These are phyloP conservation scores for Trichophyton schoenleinii DNA, from an alignment of 2,329 filamentous ascomycete genomes.

Conservation along the genomic window DNA sequence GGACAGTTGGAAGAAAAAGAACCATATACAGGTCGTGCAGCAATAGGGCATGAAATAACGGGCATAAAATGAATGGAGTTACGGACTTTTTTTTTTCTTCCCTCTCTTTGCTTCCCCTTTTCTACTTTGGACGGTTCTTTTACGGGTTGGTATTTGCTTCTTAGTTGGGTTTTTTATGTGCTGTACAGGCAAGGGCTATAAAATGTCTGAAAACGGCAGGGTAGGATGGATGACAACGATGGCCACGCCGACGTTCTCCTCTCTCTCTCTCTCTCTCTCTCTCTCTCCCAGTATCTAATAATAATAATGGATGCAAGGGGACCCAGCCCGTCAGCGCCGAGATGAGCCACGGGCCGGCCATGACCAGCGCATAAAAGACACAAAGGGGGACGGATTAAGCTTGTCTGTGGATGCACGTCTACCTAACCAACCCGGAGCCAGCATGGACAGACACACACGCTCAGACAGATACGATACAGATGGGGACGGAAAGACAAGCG, in stretches of 20 bases:
- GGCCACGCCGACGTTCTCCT: too few species aligned
- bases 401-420: neutral
- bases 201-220: too few species aligned
- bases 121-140: neutral
- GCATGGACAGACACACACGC: too few species aligned
- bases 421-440: neutral
- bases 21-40: conserved; percentile 30
- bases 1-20: conserved; percentile 74
- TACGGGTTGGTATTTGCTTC: neutral
- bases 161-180: too few species aligned
- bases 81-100: neutral
- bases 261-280: neutral
- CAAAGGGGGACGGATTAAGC: neutral
- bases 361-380: neutral
- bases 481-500: too few species aligned
- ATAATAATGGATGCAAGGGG: neutral
- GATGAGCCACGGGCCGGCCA: neutral
- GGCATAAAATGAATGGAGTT: neutral
- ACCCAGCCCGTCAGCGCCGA: neutral
- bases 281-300: neutral
- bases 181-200: too few species aligned
- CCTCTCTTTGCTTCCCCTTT: neutral
- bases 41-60: conserved; percentile 13
- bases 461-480: too few species aligned
- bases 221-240: too few species aligned